Base-by-base conservation (phyloP, 1,284 basidiomycete genomes). In the Fomitopsis betulina region DNA sequence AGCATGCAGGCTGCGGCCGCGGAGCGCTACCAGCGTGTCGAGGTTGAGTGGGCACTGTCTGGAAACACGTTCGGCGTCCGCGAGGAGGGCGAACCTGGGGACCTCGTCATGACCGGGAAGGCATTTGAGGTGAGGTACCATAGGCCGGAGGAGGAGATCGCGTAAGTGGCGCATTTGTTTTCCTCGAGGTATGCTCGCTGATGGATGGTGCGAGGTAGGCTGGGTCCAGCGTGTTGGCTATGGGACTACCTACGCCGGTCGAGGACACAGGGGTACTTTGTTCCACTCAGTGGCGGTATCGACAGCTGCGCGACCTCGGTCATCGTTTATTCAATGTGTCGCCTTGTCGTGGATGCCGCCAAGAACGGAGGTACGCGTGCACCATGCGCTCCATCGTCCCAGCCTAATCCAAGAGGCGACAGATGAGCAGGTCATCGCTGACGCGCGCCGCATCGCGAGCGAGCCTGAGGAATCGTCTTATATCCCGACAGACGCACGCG, bases 171-270 rank as follows among this genome's bases (percentile, higher is more conserved):
- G 19, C 21, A 7, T 37, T 45, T 53, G 47, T 32, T 30, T 55
- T 4, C 25, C 27, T 15, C n/a, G 17, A 37, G 33, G 37, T 42
- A 54, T 23, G n/a, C 37, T 23, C 0, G 27, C 27, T 30, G 27
- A 30, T 30, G 27, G 39, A 60, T 62, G 42, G 65, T n/a, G 25
- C 39, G n/a, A 5, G 53, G 15, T 64, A 97, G 94, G 2, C 79
- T 98, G 2, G 97, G 96, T 5, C 96, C 96, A 1, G 97, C 96
- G 4, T 99, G 96, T 71, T 99, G 96, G 96, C 80, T 99, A 8
- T 99, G 96, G 97, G 97, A 99, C 73, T 99, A 99, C 68, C 83
- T 99, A 40, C 83, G 96, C 27, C 87, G 96, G 39, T 98, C 96
- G 13, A 81, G 93, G 5, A 94, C 91, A 0, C 93, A 96, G 67